Base-by-base conservation (phyloP, 148 eudicot species). In the Oxyria digyna region DNA sequence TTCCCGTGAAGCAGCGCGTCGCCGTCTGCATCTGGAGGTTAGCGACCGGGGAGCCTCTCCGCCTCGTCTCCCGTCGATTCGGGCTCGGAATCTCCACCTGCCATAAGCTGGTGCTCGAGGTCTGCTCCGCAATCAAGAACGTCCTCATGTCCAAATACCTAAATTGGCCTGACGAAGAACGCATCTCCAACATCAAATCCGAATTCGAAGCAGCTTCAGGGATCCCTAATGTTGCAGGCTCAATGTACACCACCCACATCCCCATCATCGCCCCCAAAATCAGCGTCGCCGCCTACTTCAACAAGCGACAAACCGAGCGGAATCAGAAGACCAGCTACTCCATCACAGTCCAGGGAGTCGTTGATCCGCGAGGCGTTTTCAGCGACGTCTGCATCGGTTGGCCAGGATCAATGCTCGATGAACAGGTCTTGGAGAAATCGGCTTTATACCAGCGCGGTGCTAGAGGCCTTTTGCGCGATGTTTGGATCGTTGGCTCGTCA, bases 41-140 rank as follows among this genome's bases (percentile, higher is more conserved):
- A 8, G 96, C 96, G 1, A 90, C 96, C 0, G 93, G 96, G 0
- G 93, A 87, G 64, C 87, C 96, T 4, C 85, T 90, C 8, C 77
- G 93, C 9, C 79, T 82, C 8, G 93, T 90, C 0, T 90, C 96
- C 0, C 82, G 78, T 35, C 78, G 84, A 14, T 90, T 90, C 71
- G 96, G 96, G 0, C 35, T 89, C 0, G 96, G 96, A 6, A 87
- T 89, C 6, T 87, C 92, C 0, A 89, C 96, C 17, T 89, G 96
- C 46, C 96, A 87, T 35, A 90, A 90, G 45, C 79, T 90, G 0
- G 87, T 90, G 0, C 76, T 87, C 0, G 93, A 90, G 46, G 96
- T 90, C 4, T 87, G 88, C 41, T 10, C 81, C 3, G 96, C 93
- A 0, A 90, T 90, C 0, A 82, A 74, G 43, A 43, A 43, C 0